Evolutionary conservation across 148 eudicot genomes (phyloP).

Genomic region (Amaranthus cruentus): DNA sequence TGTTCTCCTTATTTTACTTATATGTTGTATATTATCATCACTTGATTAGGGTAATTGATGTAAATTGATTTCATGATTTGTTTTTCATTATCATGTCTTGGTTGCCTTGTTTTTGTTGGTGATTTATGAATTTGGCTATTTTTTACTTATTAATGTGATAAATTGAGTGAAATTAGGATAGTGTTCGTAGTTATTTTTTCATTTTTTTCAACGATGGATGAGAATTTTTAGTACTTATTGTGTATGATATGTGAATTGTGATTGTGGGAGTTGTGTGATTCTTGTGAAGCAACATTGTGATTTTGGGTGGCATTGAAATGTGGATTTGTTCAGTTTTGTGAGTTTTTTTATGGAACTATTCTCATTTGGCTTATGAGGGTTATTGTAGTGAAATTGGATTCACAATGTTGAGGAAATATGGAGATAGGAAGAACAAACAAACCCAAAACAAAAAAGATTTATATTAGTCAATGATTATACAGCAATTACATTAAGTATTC

Average conservation of each 20-base stretch:
- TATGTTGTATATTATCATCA: neutral
- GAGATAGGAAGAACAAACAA: too few species aligned
- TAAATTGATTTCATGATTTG: neutral
- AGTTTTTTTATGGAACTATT: neutral
- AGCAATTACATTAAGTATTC: too few species aligned
- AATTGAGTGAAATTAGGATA: conserved; percentile 1
- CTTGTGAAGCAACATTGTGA: conserved; percentile 4
- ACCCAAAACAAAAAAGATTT: too few species aligned
- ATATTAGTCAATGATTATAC: too few species aligned
- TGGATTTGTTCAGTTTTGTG: too few species aligned
- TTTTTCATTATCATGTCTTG: neutral
- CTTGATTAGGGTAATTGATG: neutral
- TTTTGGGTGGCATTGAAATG: neutral
- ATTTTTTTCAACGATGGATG: neutral
- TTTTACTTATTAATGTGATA: neutral
- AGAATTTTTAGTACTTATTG: neutral
- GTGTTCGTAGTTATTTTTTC: neutral
- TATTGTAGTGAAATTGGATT: too few species aligned
- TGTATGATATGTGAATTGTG: neutral
- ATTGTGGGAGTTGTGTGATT: neutral
- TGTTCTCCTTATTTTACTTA: conserved; percentile 30
- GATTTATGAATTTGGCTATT: neutral
- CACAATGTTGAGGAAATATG: too few species aligned
- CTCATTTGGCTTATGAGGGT: neutral
- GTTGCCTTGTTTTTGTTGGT: conserved; percentile 8